Evolutionary conservation across 768 basidiomycete genomes (phyloP).

Genomic region (Agaricus blazei): DNA sequence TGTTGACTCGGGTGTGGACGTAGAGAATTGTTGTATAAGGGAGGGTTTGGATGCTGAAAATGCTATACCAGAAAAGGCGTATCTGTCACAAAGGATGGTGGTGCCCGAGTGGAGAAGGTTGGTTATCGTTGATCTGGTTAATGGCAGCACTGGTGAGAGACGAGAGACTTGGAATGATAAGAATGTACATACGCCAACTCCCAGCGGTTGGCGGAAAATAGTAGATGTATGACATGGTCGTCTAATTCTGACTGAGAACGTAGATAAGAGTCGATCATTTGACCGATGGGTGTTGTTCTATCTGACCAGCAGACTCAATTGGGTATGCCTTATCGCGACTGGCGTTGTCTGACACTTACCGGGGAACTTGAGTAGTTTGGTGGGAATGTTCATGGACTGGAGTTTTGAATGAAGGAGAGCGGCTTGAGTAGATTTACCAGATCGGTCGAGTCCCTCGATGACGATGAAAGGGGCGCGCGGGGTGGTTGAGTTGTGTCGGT

Average conservation of each 20-base stretch:
- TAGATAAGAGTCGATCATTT: slow-evolving; percentile 92
- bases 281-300: slow-evolving; percentile 84
- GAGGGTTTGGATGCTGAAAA: slow-evolving; percentile 65
- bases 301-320: slow-evolving; percentile 34
- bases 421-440: slow-evolving; percentile 91
- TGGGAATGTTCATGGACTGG: slow-evolving; percentile 35
- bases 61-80: slow-evolving; percentile 94
- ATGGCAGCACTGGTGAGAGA: background rate
- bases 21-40: background rate
- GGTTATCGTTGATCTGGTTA: slow-evolving; percentile 53
- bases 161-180: background rate
- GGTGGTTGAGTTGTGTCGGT: background rate
- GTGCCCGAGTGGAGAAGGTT: slow-evolving; percentile 56
- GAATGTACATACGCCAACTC: slow-evolving; percentile 70
- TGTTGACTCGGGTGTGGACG: background rate
- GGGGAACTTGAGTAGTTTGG: slow-evolving; percentile 80
- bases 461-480: slow-evolving; percentile 81
- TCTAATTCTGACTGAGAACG: slow-evolving; percentile 81
- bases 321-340: background rate
- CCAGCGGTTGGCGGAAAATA: slow-evolving; percentile 98
- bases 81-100: slow-evolving; percentile 84
- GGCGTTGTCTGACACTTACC: slow-evolving; percentile 44
- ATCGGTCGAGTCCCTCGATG: slow-evolving; percentile 92
- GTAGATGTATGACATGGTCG: slow-evolving; percentile 85
- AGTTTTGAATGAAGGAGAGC: slow-evolving; percentile 53